Evolutionary conservation across 257 asterid genomes (phyloP).

Genomic region (Solanum raphanifolium): DNA sequence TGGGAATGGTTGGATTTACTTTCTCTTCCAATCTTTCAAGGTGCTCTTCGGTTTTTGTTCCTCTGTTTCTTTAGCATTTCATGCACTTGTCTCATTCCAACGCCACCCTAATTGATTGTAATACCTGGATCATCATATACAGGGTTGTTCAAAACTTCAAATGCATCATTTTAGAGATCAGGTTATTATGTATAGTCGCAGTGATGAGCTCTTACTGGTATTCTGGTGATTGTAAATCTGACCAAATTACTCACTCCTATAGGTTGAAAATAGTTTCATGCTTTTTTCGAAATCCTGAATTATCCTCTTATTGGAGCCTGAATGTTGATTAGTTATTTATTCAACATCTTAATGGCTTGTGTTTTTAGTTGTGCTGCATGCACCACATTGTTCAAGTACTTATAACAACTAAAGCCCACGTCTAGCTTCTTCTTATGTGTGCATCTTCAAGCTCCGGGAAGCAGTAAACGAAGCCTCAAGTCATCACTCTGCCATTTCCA

Average conservation of each 20-base stretch:
- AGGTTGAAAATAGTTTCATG: neutral
- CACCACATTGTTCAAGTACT: too few relatives aligned
- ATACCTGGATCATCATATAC: neutral
- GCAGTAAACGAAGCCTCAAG: too few relatives aligned
- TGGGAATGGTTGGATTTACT: neutral
- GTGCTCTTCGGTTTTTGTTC: neutral
- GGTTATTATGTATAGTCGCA: neutral
- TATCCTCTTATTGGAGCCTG: neutral
- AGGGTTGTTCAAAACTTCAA: neutral
- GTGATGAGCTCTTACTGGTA: neutral
- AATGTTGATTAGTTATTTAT: neutral
- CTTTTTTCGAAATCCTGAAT: neutral
- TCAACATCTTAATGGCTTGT: neutral
- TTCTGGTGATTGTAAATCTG: conserved; percentile 2
- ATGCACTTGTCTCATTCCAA: neutral
- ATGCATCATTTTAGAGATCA: neutral
- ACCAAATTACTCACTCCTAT: neutral
- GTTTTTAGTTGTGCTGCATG: too few relatives aligned
- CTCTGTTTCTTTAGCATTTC: neutral
- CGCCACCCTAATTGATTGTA: neutral
- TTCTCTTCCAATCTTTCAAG: neutral
- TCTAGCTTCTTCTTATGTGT: too few relatives aligned
- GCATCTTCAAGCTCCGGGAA: too few relatives aligned
- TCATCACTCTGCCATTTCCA: neutral
- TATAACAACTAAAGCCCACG: too few relatives aligned